These are phyloP conservation scores for Apostasia ramifera DNA, from an alignment of 106 monocot species.

Conservation along the genomic window DNA sequence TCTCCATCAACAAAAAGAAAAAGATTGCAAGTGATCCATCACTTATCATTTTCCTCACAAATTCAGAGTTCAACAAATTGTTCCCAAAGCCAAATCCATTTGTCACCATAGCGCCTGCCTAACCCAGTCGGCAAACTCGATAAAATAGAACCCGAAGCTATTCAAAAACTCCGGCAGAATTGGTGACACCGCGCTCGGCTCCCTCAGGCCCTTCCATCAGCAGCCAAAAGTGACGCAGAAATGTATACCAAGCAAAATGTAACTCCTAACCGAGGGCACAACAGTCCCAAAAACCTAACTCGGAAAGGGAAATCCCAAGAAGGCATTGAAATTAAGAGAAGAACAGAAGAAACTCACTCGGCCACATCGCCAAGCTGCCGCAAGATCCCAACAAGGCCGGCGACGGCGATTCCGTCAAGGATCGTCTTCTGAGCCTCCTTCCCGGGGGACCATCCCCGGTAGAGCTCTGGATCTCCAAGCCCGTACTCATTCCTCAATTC, in stretches of 20 bases:
- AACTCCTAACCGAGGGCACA: neutral
- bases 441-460: constrained; percentile 5
- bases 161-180: too few species aligned
- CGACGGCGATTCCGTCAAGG: constrained; percentile 72
- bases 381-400: constrained; percentile 78
- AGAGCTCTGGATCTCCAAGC: constrained; percentile 41
- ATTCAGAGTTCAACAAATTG: too few species aligned
- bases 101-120: too few species aligned
- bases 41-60: too few species aligned
- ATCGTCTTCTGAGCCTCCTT: constrained; percentile 56
- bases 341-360: constrained; percentile 35
- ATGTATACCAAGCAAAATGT: neutral
- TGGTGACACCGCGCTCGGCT: too few species aligned
- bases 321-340: neutral
- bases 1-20: too few species aligned
- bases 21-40: too few species aligned
- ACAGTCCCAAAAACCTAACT: neutral
- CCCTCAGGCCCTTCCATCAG: too few species aligned
- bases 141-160: too few species aligned
- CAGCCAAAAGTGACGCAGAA: too few species aligned
- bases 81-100: too few species aligned
- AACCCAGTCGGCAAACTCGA: too few species aligned
- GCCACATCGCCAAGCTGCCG: constrained; percentile 84
- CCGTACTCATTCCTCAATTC: constrained; percentile 50
- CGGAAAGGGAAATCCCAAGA: neutral